phyloP scores from a whole-genome alignment of 179 eudicot genomes.

The Spinacia oleracea region DNA sequence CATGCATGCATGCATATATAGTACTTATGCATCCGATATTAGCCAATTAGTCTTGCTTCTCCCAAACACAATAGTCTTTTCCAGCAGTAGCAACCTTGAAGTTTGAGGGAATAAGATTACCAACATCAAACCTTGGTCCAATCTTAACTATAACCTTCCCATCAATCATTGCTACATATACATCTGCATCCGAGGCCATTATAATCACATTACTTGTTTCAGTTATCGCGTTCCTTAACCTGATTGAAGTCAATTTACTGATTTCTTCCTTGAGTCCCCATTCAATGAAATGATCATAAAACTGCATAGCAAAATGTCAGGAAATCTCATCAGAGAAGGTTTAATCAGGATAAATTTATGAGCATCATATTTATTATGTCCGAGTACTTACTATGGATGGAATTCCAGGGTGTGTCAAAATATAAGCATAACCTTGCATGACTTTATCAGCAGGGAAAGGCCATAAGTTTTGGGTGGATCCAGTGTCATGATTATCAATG shows the following conservation, averaged over 20 bases:
- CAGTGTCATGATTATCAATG: conserved; percentile 78
- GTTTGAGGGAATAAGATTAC: conserved; percentile 26
- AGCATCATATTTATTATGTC: neutral
- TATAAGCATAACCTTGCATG: conserved; percentile 65
- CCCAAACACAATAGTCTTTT: conserved; percentile 24
- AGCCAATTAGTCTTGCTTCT: conserved; percentile 20
- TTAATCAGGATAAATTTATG: neutral
- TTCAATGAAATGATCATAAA: conserved; percentile 27
- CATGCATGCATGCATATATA: neutral
- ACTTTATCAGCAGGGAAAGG: conserved; percentile 70
- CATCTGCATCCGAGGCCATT: conserved; percentile 21
- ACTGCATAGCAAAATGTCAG: conserved; percentile 12
- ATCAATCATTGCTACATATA: conserved; percentile 23
- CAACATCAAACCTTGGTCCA: conserved; percentile 14
- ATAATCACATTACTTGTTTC: conserved; percentile 23
- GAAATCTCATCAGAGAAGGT: neutral
- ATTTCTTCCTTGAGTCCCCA: conserved; percentile 31
- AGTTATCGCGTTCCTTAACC: conserved; percentile 17
- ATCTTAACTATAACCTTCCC: conserved; percentile 22
- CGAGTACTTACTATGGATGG: conserved; percentile 40
- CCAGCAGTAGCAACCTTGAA: conserved; percentile 19
- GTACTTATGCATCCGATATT: neutral
- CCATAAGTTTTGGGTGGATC: conserved; percentile 51
- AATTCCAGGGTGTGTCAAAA: conserved; percentile 25
- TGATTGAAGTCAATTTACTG: neutral